Percentiles rank a stretch among this genome's conserved stretches.
These are phyloP conservation scores for Lasiosphaeria hispida DNA, from an alignment of 495 filamentous ascomycete genomes.

Conservation along the genomic window DNA sequence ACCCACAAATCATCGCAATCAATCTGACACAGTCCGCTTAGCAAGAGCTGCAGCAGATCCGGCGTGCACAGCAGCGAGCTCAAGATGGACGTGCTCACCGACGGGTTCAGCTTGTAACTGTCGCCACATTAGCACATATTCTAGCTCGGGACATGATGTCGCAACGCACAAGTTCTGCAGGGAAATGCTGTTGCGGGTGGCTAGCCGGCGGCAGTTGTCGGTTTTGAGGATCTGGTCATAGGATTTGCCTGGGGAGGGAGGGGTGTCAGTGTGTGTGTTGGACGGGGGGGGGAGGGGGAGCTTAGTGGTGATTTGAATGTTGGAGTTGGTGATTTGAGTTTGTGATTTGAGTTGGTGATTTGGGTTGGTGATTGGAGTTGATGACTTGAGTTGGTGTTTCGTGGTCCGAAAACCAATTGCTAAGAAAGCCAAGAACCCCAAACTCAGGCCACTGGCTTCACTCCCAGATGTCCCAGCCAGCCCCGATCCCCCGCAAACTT, in stretches of 20 bases:
- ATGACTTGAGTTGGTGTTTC: no score
- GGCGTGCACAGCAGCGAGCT: constrained; percentile 14
- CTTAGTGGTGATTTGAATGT: no score
- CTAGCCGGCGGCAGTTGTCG: constrained; percentile 11
- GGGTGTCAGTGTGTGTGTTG: background rate
- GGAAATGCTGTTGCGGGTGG: constrained; percentile 2
- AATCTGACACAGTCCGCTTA: constrained; percentile 30
- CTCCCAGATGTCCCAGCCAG: no score
- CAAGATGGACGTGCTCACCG: constrained; percentile 21
- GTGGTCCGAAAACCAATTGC: no score
- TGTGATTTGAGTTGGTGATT: no score
- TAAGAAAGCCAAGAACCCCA: no score
- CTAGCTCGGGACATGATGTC: no score
- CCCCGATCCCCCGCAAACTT: constrained; percentile 4
- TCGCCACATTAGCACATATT: no score
- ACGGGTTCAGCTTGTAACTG: constrained; percentile 29
- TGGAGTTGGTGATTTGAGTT: background rate
- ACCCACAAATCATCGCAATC: constrained; percentile 29
- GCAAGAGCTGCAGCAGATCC: constrained; percentile 18
- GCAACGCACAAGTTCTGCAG: constrained; percentile 9
- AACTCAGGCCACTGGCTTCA: no score
- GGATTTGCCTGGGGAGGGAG: constrained; percentile 9
- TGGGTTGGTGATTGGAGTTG: no score
- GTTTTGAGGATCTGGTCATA: constrained; percentile 11
- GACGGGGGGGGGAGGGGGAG: background rate